Percentiles rank a stretch among this genome's conserved stretches.
Conservation (phyloP, 2,329 filamentous ascomycete species). For the Ophiosphaerella korrae region DNA sequence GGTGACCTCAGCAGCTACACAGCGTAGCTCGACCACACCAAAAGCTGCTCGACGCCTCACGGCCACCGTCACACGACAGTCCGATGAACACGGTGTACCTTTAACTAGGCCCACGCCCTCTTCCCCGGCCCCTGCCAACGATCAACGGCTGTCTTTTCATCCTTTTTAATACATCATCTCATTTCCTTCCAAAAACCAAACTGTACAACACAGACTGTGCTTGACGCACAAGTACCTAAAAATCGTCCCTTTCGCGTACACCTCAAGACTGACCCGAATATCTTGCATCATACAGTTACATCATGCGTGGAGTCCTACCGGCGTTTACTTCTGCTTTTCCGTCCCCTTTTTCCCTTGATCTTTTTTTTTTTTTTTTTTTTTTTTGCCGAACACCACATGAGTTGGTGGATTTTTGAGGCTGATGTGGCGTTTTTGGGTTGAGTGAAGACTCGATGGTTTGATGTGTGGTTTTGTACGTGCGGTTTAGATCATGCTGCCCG, state of each 20-base stretch:
- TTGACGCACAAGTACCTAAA: constrained; percentile 11
- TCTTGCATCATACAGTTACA: constrained; percentile 9
- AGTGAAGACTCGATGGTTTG: background rate
- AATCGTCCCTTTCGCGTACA: constrained; percentile 2
- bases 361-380: constrained; percentile 3
- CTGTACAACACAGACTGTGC: constrained; percentile 28
- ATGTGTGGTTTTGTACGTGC: background rate
- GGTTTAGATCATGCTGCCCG: too few relatives aligned
- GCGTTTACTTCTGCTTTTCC: constrained; percentile 10
- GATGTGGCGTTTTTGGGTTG: constrained; percentile 1
- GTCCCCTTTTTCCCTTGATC: background rate
- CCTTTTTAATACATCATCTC: constrained; percentile 8
- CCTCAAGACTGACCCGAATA: constrained; percentile 1
- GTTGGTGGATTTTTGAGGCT: too few relatives aligned
- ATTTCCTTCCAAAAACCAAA: constrained; percentile 4
- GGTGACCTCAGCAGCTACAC: constrained; percentile 22
- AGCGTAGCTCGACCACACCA: constrained; percentile 20
- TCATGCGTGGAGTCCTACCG: constrained; percentile 24
- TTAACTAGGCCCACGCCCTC: constrained; percentile 45
- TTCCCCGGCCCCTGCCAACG: constrained; percentile 3
- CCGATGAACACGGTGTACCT: constrained; percentile 35
- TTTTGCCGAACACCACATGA: too few relatives aligned
- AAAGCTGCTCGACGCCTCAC: constrained; percentile 18
- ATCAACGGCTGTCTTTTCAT: constrained; percentile 1
- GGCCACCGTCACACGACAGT: constrained; percentile 22